phyloP scores from a whole-genome alignment of 805 yeast genomes.

The Blastobotrys americana region DNA sequence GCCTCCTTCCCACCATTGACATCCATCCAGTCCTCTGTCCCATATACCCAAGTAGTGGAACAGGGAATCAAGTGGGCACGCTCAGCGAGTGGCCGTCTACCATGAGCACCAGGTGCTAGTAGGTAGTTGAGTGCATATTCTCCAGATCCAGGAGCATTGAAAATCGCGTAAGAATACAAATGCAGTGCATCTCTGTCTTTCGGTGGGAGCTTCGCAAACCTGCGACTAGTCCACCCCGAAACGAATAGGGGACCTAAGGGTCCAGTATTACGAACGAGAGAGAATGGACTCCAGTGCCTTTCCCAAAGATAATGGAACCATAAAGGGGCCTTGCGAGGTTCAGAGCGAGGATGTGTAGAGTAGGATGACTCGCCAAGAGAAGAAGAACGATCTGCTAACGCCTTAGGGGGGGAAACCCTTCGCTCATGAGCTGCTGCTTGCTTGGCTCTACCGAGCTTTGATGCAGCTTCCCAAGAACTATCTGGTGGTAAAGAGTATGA shows the following conservation, averaged over 20 bases:
- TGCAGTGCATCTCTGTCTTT: conserved; percentile 54
- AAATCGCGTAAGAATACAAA: conserved; percentile 72
- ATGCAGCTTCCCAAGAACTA: conserved; percentile 8
- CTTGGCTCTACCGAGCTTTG: conserved; percentile 11
- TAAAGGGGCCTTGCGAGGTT: conserved; percentile 42
- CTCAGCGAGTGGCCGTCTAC: conserved; percentile 61
- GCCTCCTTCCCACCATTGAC: conserved; percentile 35
- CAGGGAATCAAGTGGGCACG: conserved; percentile 48
- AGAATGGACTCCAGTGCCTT: conserved; percentile 76
- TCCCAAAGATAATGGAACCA: conserved; percentile 86
- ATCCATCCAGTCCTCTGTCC: conserved; percentile 69
- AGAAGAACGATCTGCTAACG: not conserved
- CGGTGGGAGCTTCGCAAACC: conserved; percentile 55
- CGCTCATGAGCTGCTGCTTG: conserved; percentile 8
- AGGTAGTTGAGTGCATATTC: conserved; percentile 83
- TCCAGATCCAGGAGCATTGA: conserved; percentile 84
- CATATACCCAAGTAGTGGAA: conserved; percentile 77
- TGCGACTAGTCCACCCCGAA: conserved; percentile 80
- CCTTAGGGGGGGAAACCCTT: not conserved
- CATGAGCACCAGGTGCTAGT: conserved; percentile 86
- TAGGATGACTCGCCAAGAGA: not conserved
- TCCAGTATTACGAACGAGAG: conserved; percentile 68
- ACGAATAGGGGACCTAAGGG: conserved; percentile 79
- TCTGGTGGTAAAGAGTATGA: conserved; percentile 30
- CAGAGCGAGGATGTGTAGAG: conserved; percentile 10